Base-by-base conservation (phyloP, 768 basidiomycete species). In the Pleurotus eryngii region DNA sequence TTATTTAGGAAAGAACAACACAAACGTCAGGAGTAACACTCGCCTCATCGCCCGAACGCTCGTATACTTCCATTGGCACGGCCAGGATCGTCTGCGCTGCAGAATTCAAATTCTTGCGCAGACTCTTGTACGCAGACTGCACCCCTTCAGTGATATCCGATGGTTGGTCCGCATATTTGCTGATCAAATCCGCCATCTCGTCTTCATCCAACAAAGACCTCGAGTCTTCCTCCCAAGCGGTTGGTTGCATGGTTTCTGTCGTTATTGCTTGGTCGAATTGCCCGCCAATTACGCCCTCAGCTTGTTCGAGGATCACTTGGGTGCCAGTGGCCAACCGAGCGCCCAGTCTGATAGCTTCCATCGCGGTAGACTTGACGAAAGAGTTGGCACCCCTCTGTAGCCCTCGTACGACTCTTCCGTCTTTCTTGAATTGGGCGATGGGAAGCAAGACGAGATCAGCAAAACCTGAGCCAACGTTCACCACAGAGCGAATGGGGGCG, bases 51-150 rank as follows among this genome's bases (percentile, higher is more conserved):
- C 93, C 92, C 8, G 94, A 90, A 59, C 90, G 80, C 72, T 99
- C 97, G 64, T 98, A 96, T 9, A 98, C 94, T 70, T 98, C 97
- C 96, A 98, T 98, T 1, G 97, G 97, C 1, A 99, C 93, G 0
- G 97, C 96, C 38, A 99, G 81, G 60, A 99, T 98, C 0, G 97
- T 99, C 74, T 99, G 96, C 22, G 96, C 97, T 24, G 97, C 97
- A 43, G 91, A 92, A 64, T 87, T 89, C 60, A 99, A 70, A 71
- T 98, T 98, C 66, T 76, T 85, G 53, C 82, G 85, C 64, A 99
- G 70, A 65, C 92, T 95, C 68, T 80, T 84, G 70, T 98, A 98
- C n/a, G 95, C 97, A 0, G 85, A 86, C 60, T 94, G 85, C 35
- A 99, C 78, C 14, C 97, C 97, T 66, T 98, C 93, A 64, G 76